A percentile compares a stretch with the other conserved stretches of the same genome.
phyloP scores from a whole-genome alignment of 805 yeast species.

The Vanderwaltozyma yarrowii region DNA sequence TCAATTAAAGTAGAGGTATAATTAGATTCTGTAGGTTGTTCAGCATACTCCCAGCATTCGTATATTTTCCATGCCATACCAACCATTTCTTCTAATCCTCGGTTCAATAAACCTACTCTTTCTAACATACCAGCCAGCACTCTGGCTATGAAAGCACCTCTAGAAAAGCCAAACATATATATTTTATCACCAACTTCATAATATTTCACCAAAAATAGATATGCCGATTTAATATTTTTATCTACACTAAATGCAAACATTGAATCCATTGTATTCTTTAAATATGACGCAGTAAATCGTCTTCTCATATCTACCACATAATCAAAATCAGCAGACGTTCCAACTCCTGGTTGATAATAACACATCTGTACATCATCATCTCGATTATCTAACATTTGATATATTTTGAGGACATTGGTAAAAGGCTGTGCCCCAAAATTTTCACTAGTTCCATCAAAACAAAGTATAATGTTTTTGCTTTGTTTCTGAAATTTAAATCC shows the following conservation, averaged over 20 bases:
- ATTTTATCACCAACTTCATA: slow-evolving; percentile 43
- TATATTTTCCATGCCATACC: slow-evolving; percentile 55
- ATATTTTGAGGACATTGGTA: slow-evolving; percentile 45
- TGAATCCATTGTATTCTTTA: slow-evolving; percentile 31
- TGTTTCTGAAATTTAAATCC: background rate
- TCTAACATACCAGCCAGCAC: slow-evolving; percentile 58
- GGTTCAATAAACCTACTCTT: slow-evolving; percentile 46
- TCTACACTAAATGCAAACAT: slow-evolving; percentile 46
- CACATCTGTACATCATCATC: slow-evolving; percentile 36
- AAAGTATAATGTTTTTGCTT: slow-evolving; percentile 39
- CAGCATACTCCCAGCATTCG: slow-evolving; percentile 47
- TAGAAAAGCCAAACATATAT: slow-evolving; percentile 47
- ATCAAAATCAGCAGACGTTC: slow-evolving; percentile 39
- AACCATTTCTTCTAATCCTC: slow-evolving; percentile 47
- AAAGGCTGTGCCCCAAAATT: slow-evolving; percentile 47
- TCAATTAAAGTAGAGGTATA: slow-evolving; percentile 37
- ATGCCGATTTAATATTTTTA: slow-evolving; percentile 48
- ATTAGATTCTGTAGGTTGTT: slow-evolving; percentile 41
- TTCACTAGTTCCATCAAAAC: slow-evolving; percentile 56
- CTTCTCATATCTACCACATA: slow-evolving; percentile 13
- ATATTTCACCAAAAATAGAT: slow-evolving; percentile 39
- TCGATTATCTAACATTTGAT: slow-evolving; percentile 40
- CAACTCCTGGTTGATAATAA: slow-evolving; percentile 63
- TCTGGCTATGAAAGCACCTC: slow-evolving; percentile 61
- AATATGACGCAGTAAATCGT: slow-evolving; percentile 11